Base-by-base conservation (phyloP, 129 eudicot genomes). In the carrot (Daucus carota) region DNA sequence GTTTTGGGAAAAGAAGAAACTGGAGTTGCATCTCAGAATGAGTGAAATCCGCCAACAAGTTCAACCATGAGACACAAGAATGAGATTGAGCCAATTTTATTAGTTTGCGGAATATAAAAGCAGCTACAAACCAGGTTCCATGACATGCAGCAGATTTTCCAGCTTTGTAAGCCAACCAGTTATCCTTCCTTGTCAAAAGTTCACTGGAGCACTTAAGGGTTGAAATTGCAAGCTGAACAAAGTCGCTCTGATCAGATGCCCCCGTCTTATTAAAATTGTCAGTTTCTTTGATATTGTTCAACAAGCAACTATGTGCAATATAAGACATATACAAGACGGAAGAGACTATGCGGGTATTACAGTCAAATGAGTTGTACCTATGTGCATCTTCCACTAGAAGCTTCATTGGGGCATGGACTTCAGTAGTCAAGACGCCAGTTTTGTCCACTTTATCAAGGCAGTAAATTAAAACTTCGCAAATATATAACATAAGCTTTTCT, bases 91-190 rank as follows among this genome's bases (percentile, higher is more conserved):
- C 95, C 76, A 46, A 75, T 4, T 72, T 63, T 46, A 38, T 60
- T 36, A 95, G 78, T 47, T 88, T 83, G 22, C 83, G 85, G 38
- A 95, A 95, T 59, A 92, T 82, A 80, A 81, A 83, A 72, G 90
- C 86, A 82, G 96, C 89, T 43, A 83, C 71, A 54, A 80, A 89
- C 97, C 99, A 95, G 52, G 88, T 90, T 75, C 97, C 99, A 18
- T 82, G 81, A 78, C 81, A 81, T 32, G 86, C 84, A n/a, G 99
- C 97, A 86, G 60, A 78, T 81, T 78, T 89, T 75, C 92, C 99
- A 50, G 78, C 84, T 84, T 83, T 89, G 74, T 95, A 95, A 73
- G 87, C 88, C 45, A 62, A 80, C 97, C 99, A 95, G 52, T 87
- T 69, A 75, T 87, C 91, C 48, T 79, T 84, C 41, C 75, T 38